These are phyloP conservation scores for Curvularia sp. DNA, from an alignment of 2,329 filamentous ascomycete species.

Conservation along the genomic window DNA sequence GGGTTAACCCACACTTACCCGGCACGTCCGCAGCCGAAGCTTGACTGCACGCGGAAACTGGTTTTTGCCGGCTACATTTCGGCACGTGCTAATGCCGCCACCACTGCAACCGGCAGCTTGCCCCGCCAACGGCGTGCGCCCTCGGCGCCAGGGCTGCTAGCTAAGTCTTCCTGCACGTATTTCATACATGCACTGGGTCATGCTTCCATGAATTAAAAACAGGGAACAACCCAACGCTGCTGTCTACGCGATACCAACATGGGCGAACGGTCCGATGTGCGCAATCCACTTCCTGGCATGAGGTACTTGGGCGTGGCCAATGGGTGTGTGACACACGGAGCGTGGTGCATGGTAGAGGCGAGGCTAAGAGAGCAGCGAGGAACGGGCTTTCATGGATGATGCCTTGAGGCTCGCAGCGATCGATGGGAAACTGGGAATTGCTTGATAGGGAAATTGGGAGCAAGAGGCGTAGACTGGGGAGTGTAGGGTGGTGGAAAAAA, in stretches of 20 bases:
- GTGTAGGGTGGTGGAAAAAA: neutral
- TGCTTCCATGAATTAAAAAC: neutral
- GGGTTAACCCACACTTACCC: slow-evolving; percentile 1
- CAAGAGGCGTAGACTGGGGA: neutral
- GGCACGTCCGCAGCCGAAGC: neutral
- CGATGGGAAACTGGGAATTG: slow-evolving; percentile 16
- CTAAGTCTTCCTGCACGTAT: slow-evolving; percentile 8
- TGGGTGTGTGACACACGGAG: slow-evolving; percentile 2
- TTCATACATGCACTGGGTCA: slow-evolving; percentile 7
- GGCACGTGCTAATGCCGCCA: slow-evolving; percentile 6
- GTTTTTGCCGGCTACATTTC: neutral
- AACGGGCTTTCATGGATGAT: slow-evolving; percentile 24
- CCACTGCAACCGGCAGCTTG: neutral
- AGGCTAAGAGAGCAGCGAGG: slow-evolving; percentile 1
- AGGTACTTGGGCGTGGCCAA: neutral
- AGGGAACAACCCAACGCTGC: slow-evolving; percentile 12
- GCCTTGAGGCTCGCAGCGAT: slow-evolving; percentile 27
- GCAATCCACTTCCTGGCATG: slow-evolving; percentile 1
- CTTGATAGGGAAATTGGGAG: slow-evolving; percentile 17
- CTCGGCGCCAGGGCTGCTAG: neutral
- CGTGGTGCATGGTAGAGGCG: slow-evolving; percentile 1
- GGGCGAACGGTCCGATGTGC: neutral
- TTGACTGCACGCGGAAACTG: neutral
- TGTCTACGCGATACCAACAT: slow-evolving; percentile 8
- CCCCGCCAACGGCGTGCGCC: slow-evolving; percentile 2